Evolutionary conservation across 2,329 filamentous ascomycete genomes (phyloP).

Genomic region (Fusarium luffae): DNA sequence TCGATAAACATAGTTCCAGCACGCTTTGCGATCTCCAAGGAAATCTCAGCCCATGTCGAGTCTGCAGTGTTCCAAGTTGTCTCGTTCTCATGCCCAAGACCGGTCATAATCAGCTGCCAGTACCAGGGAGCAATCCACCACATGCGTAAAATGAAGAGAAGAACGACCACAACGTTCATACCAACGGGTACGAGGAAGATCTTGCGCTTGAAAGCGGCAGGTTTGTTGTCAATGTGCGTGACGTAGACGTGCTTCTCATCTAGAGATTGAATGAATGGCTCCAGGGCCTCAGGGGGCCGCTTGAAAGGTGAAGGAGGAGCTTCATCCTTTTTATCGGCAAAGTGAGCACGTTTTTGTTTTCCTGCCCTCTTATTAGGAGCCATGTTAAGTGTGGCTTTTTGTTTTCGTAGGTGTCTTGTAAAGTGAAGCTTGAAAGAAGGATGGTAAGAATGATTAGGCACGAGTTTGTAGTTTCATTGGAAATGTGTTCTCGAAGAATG

Average conservation of each 20-base stretch:
- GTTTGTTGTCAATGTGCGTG: slow-evolving; percentile 81
- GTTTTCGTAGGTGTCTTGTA: not conserved
- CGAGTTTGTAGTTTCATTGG: slow-evolving; percentile 24
- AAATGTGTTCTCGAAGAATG: slow-evolving; percentile 38
- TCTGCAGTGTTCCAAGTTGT: slow-evolving; percentile 70
- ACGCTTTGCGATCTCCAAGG: slow-evolving; percentile 68
- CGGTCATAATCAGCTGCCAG: slow-evolving; percentile 70
- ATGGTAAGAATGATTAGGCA: slow-evolving; percentile 6
- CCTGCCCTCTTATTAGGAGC: slow-evolving; percentile 50
- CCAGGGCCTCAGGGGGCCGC: slow-evolving; percentile 69
- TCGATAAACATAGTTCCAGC: slow-evolving; percentile 77
- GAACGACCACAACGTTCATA: slow-evolving; percentile 76
- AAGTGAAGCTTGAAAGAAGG: slow-evolving; percentile 9
- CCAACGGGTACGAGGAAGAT: slow-evolving; percentile 83
- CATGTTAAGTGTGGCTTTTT: slow-evolving; percentile 37
- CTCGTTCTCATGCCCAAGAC: slow-evolving; percentile 73
- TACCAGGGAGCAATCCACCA: slow-evolving; percentile 79
- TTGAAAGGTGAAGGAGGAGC: slow-evolving; percentile 74
- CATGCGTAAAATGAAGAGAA: slow-evolving; percentile 74
- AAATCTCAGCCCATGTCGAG: slow-evolving; percentile 67
- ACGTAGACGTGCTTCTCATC: slow-evolving; percentile 81
- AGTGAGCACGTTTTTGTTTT: slow-evolving; percentile 47
- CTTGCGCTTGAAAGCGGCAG: slow-evolving; percentile 77
- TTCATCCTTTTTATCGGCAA: slow-evolving; percentile 43
- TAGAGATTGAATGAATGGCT: slow-evolving; percentile 74